phyloP scores from a whole-genome alignment of 192 early-diverging fungal species.

The Podila minutissima region DNA sequence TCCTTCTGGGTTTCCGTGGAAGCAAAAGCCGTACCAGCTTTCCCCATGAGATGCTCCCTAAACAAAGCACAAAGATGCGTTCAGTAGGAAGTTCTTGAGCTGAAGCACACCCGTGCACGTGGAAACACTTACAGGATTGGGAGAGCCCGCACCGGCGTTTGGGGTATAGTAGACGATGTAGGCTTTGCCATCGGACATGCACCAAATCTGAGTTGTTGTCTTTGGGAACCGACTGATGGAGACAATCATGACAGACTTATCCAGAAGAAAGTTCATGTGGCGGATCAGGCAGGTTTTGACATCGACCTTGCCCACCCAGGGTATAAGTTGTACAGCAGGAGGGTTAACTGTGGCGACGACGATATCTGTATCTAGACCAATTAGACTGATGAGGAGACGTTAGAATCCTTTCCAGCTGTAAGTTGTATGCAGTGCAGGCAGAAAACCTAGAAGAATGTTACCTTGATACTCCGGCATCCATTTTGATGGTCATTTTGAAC shows the following conservation, averaged over 20 bases:
- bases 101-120: neutral
- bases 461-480: constrained; percentile 79
- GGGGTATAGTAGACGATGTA: constrained; percentile 66
- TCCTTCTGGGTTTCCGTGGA: constrained; percentile 57
- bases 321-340: constrained; percentile 77
- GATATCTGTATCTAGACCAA: constrained; percentile 70
- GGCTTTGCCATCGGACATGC: constrained; percentile 66
- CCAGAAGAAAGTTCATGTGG: constrained; percentile 58
- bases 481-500: constrained; percentile 80
- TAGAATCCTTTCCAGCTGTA: neutral
- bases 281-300: constrained; percentile 63
- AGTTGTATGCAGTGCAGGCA: no score
- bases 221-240: constrained; percentile 46
- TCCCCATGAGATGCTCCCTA: constrained; percentile 40
- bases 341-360: constrained; percentile 73
- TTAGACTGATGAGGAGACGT: constrained; percentile 57
- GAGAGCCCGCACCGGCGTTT: constrained; percentile 32
- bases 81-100: neutral
- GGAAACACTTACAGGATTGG: constrained; percentile 11
- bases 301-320: constrained; percentile 75
- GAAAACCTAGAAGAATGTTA: constrained; percentile 18
- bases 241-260: constrained; percentile 38
- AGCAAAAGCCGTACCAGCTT: constrained; percentile 63
- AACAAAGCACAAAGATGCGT: neutral
- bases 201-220: constrained; percentile 45